Base-by-base conservation (phyloP, 345 rosid genomes). In the Trapa bicornis region DNA sequence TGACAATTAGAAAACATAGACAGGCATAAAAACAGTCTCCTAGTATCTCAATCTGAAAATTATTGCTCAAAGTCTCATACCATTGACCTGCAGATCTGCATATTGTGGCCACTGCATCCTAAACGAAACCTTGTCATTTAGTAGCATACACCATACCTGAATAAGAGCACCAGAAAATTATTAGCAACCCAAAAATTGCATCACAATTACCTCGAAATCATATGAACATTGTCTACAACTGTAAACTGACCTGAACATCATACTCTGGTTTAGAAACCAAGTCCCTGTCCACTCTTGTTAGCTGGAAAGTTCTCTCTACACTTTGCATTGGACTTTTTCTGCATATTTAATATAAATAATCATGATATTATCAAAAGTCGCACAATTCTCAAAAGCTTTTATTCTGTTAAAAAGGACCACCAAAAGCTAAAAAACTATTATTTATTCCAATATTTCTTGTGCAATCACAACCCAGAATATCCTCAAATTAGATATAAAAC, bases 31-130 rank as follows among this genome's bases (percentile, higher is more conserved):
- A 22, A 22, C 29, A 22, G 29, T 22, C 29, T 22, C 29, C 29
- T 22, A 22, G 29, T 22, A 7, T 65, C 5, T 11, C 16, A 14
- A 38, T 10, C 50, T 42, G 52, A 17, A 65, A 22, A 33, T 32
- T 47, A 72, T 61, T 47, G 56, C 37, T 37, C 65, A 53, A 10
- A 52, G 54, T 11, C 61, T 39, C 84, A 70, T 92, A 95, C 99
- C 99, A 82, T 95, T 95, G 75, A 91, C 79, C 76, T 89, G 99
- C 69, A 95, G 82, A 72, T 95, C 96, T 65, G 94, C 83, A 81
- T 74, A 80, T 57, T 95, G 97, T 9, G 99, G 99, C 99, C 99
- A 95, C 67, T 91, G 99, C 94, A 95, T 88, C 87, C 99, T 84
- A 71, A 79, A 95, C 47, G 86, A 74, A 70, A 95, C 99, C 80